Evolutionary conservation across 495 filamentous ascomycete genomes (phyloP).

Genomic region (Daldinia vernicosa): DNA sequence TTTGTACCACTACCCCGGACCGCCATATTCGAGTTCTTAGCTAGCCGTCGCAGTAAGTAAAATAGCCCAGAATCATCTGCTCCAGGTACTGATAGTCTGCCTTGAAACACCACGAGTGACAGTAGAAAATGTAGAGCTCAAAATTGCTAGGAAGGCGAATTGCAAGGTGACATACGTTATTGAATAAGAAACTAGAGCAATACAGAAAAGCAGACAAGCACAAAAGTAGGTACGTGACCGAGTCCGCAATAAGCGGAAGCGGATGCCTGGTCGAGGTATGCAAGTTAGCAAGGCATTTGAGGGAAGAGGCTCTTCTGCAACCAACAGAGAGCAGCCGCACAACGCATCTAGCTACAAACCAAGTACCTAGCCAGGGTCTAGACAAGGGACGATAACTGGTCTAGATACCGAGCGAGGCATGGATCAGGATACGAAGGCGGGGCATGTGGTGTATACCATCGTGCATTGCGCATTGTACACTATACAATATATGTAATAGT

Average conservation of each 20-base stretch:
- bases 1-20: slow-evolving; percentile 24
- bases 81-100: background rate
- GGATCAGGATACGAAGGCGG: slow-evolving; percentile 37
- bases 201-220: slow-evolving; percentile 9
- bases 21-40: slow-evolving; percentile 7
- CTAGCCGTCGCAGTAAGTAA: slow-evolving; percentile 1
- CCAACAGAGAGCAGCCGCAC: slow-evolving; percentile 28
- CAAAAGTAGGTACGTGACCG: slow-evolving; percentile 16
- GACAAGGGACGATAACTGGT: slow-evolving; percentile 13
- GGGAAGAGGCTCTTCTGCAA: slow-evolving; percentile 36
- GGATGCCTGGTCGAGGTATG: slow-evolving; percentile 19
- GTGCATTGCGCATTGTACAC: slow-evolving; percentile 37
- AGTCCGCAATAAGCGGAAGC: slow-evolving; percentile 32
- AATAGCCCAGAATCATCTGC: slow-evolving; percentile 16
- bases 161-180: slow-evolving; percentile 10
- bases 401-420: slow-evolving; percentile 7
- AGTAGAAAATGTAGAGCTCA: background rate
- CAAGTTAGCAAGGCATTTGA: slow-evolving; percentile 25
- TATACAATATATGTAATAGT: slow-evolving; percentile 19
- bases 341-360: slow-evolving; percentile 9
- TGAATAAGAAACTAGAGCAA: slow-evolving; percentile 11
- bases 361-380: background rate
- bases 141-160: slow-evolving; percentile 6
- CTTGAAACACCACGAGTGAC: background rate
- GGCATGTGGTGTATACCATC: slow-evolving; percentile 40